Evolutionary conservation across 768 basidiomycete species (phyloP).

Genomic region (Russula foetens): DNA sequence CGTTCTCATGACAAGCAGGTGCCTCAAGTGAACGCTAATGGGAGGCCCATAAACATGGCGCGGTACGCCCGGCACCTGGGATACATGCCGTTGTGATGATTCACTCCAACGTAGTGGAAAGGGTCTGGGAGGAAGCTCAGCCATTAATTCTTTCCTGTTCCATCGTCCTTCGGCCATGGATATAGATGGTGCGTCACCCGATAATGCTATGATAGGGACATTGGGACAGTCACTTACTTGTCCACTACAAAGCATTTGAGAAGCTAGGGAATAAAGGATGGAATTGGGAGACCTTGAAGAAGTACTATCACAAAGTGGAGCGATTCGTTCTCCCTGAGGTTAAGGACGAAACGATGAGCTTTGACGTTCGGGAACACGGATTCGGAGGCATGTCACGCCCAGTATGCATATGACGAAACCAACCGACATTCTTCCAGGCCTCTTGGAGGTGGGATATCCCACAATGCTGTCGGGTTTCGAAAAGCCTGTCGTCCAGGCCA

Average conservation of each 20-base stretch:
- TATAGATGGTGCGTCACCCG: constrained; percentile 14
- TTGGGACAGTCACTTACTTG: background rate
- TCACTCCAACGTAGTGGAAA: constrained; percentile 23
- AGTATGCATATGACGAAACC: too few species aligned
- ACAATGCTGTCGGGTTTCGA: constrained; percentile 1
- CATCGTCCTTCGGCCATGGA: constrained; percentile 11
- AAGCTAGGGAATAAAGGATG: constrained; percentile 23
- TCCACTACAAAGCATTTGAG: constrained; percentile 11
- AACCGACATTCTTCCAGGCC: background rate
- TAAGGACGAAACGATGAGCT: constrained; percentile 1
- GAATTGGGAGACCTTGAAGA: constrained; percentile 19
- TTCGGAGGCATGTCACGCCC: background rate
- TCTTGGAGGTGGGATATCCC: constrained; percentile 7
- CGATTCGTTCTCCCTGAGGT: background rate
- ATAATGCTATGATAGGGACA: too few species aligned
- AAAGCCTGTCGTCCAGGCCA: constrained; percentile 1
- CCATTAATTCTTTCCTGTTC: constrained; percentile 18
- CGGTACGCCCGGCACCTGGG: background rate
- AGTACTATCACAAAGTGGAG: constrained; percentile 19
- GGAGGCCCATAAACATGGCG: background rate
- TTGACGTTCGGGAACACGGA: constrained; percentile 10
- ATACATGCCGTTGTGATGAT: background rate
- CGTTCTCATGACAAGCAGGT: background rate
- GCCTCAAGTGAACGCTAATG: constrained; percentile 8
- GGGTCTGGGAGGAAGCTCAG: constrained; percentile 22